phyloP scores from a whole-genome alignment of 2,329 filamentous ascomycete genomes.

The Sarocladium kiliense region DNA sequence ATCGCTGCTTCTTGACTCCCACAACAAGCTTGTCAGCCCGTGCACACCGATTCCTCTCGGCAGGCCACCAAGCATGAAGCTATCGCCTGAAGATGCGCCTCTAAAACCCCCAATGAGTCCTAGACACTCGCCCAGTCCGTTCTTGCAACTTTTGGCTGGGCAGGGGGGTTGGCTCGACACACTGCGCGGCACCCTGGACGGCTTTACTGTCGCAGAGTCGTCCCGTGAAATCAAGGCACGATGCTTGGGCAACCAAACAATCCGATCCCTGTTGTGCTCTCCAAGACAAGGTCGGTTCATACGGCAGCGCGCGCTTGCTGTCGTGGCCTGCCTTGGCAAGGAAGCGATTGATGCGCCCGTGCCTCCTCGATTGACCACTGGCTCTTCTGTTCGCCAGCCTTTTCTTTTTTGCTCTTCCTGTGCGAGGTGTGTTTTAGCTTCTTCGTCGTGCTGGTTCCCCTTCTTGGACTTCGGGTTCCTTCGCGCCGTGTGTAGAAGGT shows the following conservation, averaged over 20 bases:
- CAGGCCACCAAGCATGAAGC: not conserved
- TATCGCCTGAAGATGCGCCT: not conserved
- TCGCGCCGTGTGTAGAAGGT: too few species aligned
- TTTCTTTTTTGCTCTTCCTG: not conserved
- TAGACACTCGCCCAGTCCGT: not conserved
- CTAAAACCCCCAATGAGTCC: not conserved
- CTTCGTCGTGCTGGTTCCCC: too few species aligned
- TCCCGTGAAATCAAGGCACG: constrained; percentile 5
- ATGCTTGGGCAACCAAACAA: constrained; percentile 6
- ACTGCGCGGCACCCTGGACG: not conserved
- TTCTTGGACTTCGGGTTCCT: too few species aligned
- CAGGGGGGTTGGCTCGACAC: not conserved
- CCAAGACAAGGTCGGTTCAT: not conserved
- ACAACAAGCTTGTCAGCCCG: not conserved
- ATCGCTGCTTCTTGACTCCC: not conserved
- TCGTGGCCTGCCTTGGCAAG: constrained; percentile 4
- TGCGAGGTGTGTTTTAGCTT: not conserved
- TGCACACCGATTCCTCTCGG: not conserved
- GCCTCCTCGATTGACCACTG: not conserved
- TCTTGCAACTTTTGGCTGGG: not conserved
- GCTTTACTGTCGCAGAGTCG: not conserved
- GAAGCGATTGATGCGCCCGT: constrained; percentile 6
- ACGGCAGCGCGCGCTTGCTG: not conserved
- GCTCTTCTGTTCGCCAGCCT: not conserved
- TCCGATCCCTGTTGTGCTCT: not conserved